Evolutionary conservation across 169 alveolate genomes (phyloP).

Genomic region (Plasmodium inui): DNA sequence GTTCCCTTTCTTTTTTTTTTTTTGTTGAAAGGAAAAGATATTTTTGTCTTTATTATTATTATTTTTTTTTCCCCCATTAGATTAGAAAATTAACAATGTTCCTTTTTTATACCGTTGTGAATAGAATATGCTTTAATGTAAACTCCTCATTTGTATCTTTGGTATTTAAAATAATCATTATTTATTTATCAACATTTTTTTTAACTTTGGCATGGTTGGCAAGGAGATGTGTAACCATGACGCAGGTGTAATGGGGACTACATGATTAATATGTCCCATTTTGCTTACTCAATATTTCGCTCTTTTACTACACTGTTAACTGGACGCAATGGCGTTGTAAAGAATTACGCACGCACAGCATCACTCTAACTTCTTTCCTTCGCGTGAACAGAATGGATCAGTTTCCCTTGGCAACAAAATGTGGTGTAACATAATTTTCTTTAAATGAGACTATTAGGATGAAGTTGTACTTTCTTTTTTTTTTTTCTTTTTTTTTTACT

Average conservation of each 20-base stretch:
- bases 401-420: not conserved
- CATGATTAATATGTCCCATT: not conserved
- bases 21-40: constrained; percentile 14
- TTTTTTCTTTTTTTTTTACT: not conserved
- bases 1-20: constrained; percentile 6
- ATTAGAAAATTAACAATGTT: constrained; percentile 25
- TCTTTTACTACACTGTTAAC: not conserved
- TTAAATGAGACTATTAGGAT: not conserved
- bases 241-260: not conserved
- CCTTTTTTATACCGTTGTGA: not conserved
- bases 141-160: constrained; percentile 35
- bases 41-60: constrained; percentile 10
- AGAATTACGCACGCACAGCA: not conserved
- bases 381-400: not conserved
- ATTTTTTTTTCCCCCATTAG: constrained; percentile 26
- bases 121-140: constrained; percentile 46
- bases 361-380: not conserved
- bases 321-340: not conserved
- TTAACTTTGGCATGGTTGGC: not conserved
- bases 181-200: constrained; percentile 23
- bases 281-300: not conserved
- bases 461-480: not conserved
- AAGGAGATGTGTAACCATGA: not conserved
- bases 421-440: not conserved
- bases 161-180: constrained; percentile 21